These are phyloP conservation scores for Rubroboletus satanas DNA, from an alignment of 768 basidiomycete species.

Conservation along the genomic window DNA sequence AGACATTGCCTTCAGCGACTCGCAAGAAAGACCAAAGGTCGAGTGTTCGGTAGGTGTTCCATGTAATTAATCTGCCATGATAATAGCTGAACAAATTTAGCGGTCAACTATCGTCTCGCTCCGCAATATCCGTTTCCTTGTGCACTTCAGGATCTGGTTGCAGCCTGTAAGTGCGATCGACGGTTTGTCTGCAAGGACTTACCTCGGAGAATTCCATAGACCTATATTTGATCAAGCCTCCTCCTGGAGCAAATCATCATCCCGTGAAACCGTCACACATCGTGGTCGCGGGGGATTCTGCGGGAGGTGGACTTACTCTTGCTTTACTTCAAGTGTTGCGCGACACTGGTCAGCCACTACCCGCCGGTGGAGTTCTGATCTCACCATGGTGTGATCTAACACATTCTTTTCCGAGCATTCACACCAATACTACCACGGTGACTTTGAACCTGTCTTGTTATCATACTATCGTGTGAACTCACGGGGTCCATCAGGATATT, in stretches of 20 bases:
- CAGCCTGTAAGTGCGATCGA: constrained; percentile 60
- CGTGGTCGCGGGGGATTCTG: constrained; percentile 86
- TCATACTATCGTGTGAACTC: background rate
- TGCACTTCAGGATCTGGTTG: constrained; percentile 82
- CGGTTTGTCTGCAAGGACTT: background rate
- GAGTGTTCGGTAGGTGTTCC: constrained; percentile 64
- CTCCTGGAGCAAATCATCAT: constrained; percentile 67
- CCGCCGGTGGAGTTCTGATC: constrained; percentile 85
- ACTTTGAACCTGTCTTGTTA: constrained; percentile 13
- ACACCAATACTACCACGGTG: constrained; percentile 81
- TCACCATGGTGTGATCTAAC: constrained; percentile 95
- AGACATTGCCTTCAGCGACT: constrained; percentile 77
- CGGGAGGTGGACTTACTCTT: constrained; percentile 84
- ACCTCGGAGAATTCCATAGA: constrained; percentile 41
- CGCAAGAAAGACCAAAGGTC: constrained; percentile 89
- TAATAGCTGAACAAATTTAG: constrained; percentile 35
- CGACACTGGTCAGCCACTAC: constrained; percentile 74
- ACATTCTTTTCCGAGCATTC: constrained; percentile 89
- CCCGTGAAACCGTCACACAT: constrained; percentile 81
- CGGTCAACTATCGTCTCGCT: constrained; percentile 81
- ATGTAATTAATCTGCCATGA: background rate
- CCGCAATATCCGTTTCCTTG: constrained; percentile 98
- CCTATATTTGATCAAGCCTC: constrained; percentile 86
- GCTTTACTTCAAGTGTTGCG: constrained; percentile 85
- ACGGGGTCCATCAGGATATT: constrained; percentile 54